Evolutionary conservation across 192 early-diverging fungal species (phyloP).

Genomic region (Gamsiella multidivaricata): DNA sequence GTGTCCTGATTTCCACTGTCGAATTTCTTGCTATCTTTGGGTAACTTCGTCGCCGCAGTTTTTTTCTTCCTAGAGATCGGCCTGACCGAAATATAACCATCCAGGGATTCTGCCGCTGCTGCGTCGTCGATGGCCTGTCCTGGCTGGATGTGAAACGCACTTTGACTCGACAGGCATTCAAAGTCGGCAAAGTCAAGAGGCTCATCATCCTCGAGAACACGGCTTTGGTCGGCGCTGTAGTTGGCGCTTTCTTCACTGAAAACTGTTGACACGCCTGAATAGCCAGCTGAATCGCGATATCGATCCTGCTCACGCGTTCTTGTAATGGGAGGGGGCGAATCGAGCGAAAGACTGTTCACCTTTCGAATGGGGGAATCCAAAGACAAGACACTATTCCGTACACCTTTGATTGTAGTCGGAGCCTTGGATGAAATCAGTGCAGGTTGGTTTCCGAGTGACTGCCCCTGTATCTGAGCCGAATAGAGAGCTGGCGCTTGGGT

Average conservation of each 20-base stretch:
- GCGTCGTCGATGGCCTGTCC: conserved; percentile 14
- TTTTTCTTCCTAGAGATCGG: neutral
- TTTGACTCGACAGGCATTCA: conserved; percentile 41
- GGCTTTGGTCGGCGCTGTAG: too few species aligned
- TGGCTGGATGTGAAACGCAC: conserved; percentile 33
- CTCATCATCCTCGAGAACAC: neutral
- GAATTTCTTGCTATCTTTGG: neutral
- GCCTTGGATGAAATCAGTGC: neutral
- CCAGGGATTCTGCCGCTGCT: neutral
- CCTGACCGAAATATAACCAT: neutral
- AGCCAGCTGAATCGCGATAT: neutral
- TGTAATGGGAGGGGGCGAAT: conserved; percentile 6
- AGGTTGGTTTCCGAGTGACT: too few species aligned
- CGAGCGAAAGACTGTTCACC: conserved; percentile 20
- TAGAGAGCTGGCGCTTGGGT: neutral
- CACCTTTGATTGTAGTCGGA: neutral
- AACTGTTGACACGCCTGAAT: neutral
- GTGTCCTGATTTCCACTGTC: neutral
- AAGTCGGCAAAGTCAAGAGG: conserved; percentile 5
- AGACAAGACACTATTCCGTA: conserved; percentile 4
- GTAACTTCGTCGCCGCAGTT: neutral
- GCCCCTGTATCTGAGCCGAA: neutral
- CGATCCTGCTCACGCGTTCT: neutral
- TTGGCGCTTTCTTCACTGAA: conserved; percentile 12
- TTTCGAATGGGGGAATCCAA: conserved; percentile 45